phyloP scores from a whole-genome alignment of 176 grass and related monocot genomes.

The Carex pumila region DNA sequence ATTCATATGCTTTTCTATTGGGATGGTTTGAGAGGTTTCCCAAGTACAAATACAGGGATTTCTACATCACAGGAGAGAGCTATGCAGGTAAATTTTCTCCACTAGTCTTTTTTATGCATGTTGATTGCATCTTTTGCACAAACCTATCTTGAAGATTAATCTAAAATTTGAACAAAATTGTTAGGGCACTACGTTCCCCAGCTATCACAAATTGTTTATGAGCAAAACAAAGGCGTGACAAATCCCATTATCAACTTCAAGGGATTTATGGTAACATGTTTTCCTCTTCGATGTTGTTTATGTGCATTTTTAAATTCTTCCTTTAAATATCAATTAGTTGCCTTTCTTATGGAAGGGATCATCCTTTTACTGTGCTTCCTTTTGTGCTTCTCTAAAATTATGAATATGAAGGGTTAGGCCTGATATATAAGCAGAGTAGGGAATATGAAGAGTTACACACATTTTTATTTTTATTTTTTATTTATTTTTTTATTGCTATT shows the following conservation, averaged over 20 bases:
- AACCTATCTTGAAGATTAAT: background rate
- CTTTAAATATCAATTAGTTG: background rate
- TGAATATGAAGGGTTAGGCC: background rate
- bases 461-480: no score
- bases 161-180: constrained; percentile 17
- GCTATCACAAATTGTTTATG: constrained; percentile 55
- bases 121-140: background rate
- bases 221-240: constrained; percentile 44
- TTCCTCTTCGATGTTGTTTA: constrained; percentile 9
- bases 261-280: constrained; percentile 72
- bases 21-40: constrained; percentile 76
- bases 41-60: constrained; percentile 68
- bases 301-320: background rate
- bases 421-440: background rate
- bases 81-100: constrained; percentile 40
- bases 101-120: background rate
- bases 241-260: constrained; percentile 77
- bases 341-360: background rate
- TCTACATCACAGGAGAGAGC: constrained; percentile 72
- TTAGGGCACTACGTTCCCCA: constrained; percentile 92
- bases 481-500: background rate
- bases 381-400: background rate
- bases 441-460: background rate
- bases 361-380: background rate
- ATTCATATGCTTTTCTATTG: constrained; percentile 59